phyloP scores from a whole-genome alignment of 805 yeast genomes.

The Ogataea minuta region DNA sequence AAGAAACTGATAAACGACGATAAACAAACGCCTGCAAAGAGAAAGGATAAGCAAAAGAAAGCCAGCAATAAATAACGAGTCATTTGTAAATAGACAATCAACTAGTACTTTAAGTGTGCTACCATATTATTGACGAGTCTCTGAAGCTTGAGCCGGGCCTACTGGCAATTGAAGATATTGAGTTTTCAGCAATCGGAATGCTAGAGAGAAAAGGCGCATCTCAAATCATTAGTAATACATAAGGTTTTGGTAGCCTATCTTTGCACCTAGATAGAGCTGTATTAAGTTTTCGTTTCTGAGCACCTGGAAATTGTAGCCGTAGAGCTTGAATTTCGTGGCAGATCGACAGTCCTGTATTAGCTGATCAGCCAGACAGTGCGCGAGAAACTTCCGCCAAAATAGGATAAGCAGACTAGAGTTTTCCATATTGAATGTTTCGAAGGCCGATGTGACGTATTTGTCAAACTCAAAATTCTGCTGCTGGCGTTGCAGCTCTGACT shows the following conservation, averaged over 20 bases:
- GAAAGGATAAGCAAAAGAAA: constrained; percentile 2
- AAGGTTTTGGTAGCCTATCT: constrained; percentile 23
- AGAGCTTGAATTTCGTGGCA: constrained; percentile 20
- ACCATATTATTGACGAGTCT: too few species aligned
- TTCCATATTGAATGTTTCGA: constrained; percentile 19
- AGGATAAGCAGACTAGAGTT: constrained; percentile 22
- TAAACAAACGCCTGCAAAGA: constrained; percentile 1
- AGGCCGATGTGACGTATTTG: constrained; percentile 18
- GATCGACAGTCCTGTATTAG: constrained; percentile 4
- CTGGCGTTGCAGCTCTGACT: constrained; percentile 23
- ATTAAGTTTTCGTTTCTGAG: constrained; percentile 17
- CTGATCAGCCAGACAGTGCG: constrained; percentile 15
- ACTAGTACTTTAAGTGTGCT: too few species aligned
- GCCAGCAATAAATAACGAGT: background rate
- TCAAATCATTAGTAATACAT: constrained; percentile 17
- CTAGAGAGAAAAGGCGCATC: too few species aligned
- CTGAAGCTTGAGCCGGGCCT: too few species aligned
- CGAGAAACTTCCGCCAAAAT: constrained; percentile 26
- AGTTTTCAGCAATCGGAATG: too few species aligned
- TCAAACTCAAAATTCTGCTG: constrained; percentile 16
- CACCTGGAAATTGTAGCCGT: constrained; percentile 28
- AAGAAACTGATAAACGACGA: constrained; percentile 27
- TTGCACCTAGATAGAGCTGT: constrained; percentile 21
- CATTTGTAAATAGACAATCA: too few species aligned
- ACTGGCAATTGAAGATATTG: too few species aligned